Evolutionary conservation across 1,284 basidiomycete genomes (phyloP).

Genomic region (Bondarzewia mesenterica): DNA sequence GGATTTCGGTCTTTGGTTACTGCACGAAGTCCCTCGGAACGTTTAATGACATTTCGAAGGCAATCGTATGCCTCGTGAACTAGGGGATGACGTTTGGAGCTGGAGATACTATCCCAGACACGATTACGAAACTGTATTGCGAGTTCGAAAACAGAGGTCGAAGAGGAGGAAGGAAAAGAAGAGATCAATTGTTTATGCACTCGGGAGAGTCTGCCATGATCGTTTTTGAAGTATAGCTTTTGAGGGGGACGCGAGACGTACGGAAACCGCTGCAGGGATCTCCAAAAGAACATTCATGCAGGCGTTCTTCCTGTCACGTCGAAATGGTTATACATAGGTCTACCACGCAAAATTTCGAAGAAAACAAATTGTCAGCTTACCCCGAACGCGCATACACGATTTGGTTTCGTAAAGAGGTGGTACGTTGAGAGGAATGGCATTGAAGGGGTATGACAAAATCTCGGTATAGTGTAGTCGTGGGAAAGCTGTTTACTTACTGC

Average conservation of each 20-base stretch:
- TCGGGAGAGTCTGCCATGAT: too few relatives aligned
- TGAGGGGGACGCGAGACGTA: neutral
- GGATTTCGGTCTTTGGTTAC: conserved; percentile 1
- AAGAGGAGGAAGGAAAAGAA: too few relatives aligned
- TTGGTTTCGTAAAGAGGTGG: too few relatives aligned
- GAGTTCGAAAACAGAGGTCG: too few relatives aligned
- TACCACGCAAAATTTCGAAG: too few relatives aligned
- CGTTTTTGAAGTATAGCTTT: neutral
- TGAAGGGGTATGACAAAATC: too few relatives aligned
- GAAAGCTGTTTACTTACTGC: neutral
- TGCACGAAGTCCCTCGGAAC: neutral
- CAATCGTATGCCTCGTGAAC: conserved; percentile 8
- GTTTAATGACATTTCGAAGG: conserved; percentile 5
- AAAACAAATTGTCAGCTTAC: neutral
- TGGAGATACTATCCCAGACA: conserved; percentile 9
- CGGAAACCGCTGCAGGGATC: conserved; percentile 9
- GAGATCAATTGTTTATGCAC: too few relatives aligned
- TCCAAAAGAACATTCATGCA: conserved; percentile 25
- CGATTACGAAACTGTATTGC: conserved; percentile 6
- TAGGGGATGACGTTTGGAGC: neutral
- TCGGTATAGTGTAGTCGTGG: too few relatives aligned
- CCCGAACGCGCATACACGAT: neutral
- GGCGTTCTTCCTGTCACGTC: neutral
- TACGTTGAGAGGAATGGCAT: too few relatives aligned
- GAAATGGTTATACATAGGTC: neutral